These are phyloP conservation scores for Colletotrichum spaethianum DNA, from an alignment of 2,329 filamentous ascomycete species.

Conservation along the genomic window DNA sequence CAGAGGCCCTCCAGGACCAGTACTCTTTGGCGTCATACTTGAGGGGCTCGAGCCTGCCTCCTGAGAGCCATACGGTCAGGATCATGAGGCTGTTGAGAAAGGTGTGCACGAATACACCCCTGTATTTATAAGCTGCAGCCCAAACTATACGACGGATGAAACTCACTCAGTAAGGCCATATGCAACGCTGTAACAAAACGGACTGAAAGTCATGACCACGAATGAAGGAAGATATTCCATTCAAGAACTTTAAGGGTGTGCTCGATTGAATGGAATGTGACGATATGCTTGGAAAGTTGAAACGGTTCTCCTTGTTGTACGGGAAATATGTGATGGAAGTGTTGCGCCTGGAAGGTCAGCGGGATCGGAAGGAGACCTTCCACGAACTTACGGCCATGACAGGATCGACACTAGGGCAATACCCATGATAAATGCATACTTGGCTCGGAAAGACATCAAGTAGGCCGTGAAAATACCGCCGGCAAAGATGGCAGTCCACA, in stretches of 20 bases:
- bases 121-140: slow-evolving; percentile 44
- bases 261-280: slow-evolving; percentile 79
- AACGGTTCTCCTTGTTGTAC: slow-evolving; percentile 70
- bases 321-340: slow-evolving; percentile 83
- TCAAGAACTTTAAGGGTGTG: slow-evolving; percentile 74
- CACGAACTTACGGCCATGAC: slow-evolving; percentile 76
- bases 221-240: slow-evolving; percentile 83
- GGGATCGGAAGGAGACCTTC: background rate
- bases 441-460: slow-evolving; percentile 84
- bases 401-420: slow-evolving; percentile 80
- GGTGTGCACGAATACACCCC: slow-evolving; percentile 68
- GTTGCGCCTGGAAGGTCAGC: slow-evolving; percentile 62
- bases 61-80: slow-evolving; percentile 59
- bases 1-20: slow-evolving; percentile 67
- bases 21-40: slow-evolving; percentile 70
- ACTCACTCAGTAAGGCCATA: slow-evolving; percentile 81
- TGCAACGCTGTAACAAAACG: slow-evolving; percentile 84
- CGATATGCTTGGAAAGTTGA: slow-evolving; percentile 81
- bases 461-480: slow-evolving; percentile 85
- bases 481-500: slow-evolving; percentile 90
- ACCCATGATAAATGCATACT: slow-evolving; percentile 81
- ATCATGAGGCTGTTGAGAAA: slow-evolving; percentile 64
- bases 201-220: slow-evolving; percentile 81
- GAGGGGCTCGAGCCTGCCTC: slow-evolving; percentile 60
- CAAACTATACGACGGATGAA: too few relatives aligned